Base-by-base conservation (phyloP, 192 early-diverging fungal genomes). In the Mortierella hygrophila region DNA sequence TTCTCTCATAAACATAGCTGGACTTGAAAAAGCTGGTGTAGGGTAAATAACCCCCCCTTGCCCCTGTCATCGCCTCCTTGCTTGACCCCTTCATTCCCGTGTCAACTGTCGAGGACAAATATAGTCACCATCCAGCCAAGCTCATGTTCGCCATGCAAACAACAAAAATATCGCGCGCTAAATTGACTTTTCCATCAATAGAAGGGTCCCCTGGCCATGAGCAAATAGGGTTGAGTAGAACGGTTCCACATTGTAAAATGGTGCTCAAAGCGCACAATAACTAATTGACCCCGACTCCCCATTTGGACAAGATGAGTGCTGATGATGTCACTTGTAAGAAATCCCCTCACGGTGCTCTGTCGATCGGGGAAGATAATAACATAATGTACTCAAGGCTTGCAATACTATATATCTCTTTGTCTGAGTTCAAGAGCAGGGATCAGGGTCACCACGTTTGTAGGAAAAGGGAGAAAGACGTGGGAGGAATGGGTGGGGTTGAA, bases 281-380 rank as follows among this genome's bases (percentile, higher is more conserved):
- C 3, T 29, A 32, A 32, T 52, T 20, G 26, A 11, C 9, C 26
- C 29, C n/a, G 60, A 26, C 13, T 65, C 60, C 29, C 29, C 73
- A 75, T 32, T 54, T 52, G 32, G 52, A 26, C 21, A 18, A 23
- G 60, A 76, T 26, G 63, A 60, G 37, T 29, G 23, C 1, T 35
- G 16, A 77, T 69, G 60, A 72, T 42, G 32, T 65, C 41, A 46
- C 42, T 68, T 75, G 35, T 49, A 63, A 63, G 10, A 11, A 11
- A 29, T 32, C 29, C 73, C 13, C 32, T 26, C 70, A 41, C 41
- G 18, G 38, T 42, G 4, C 41, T n/a, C 16, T 38, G 41, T 71
- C 60, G 60, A 65, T 65, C 60, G 60, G 60, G 60, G n/a, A n/a
- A n/a, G n/a, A n/a, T n/a, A n/a, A n/a, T n/a, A n/a, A 65, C 60